Evolutionary conservation across 495 filamentous ascomycete species (phyloP), one percentile per base, ranked within the genome.

Genomic region (Delitschia confertaspora): DNA sequence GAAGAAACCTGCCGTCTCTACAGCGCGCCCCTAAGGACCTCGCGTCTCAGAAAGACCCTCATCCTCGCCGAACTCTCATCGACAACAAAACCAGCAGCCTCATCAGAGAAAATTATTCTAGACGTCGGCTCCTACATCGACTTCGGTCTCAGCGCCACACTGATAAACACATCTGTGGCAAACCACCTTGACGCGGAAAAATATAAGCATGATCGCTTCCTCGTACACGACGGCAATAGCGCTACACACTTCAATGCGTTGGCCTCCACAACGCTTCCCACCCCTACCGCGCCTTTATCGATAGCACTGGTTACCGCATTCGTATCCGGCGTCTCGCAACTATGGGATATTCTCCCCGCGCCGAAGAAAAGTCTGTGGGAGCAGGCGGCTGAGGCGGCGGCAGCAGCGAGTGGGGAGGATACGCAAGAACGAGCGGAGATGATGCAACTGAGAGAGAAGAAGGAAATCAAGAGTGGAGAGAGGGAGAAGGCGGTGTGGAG

Each of bases 341-440:
- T 53, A 2, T 53, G 49, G 49, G 49, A 53, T 7, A 42, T 53
- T 13, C 14, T 8, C 1, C 31, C 49, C 4, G 49, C 49, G 33
- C 49, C 49, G 3, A 47, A 42, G 38, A 53, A 53, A 38, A 22
- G 13, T 3, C 43, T 60, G 18, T 44, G 55, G 13, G 38, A 49
- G 0, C 17, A 23, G 19, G 26, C 40, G 35, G 38, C 48, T 3
- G 52, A 57, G 20, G 47, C 38, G n/a, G 31, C 46, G 23, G 44
- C 55, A 35, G 38, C 47, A 42, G 33, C 51, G 55, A 6, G 56
- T 47, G 59, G 55, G 31, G 27, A 34, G 49, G 36, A 58, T 51
- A 7, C 14, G 41, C 25, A 44, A 37, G n/a, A n/a, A n/a, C n/a
- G n/a, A 23, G 53, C 54, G 10, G 38, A 27, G 17, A 25, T 36